These are phyloP conservation scores for Arthrobotrys iridis DNA, from an alignment of 2,329 filamentous ascomycete species.

Conservation along the genomic window DNA sequence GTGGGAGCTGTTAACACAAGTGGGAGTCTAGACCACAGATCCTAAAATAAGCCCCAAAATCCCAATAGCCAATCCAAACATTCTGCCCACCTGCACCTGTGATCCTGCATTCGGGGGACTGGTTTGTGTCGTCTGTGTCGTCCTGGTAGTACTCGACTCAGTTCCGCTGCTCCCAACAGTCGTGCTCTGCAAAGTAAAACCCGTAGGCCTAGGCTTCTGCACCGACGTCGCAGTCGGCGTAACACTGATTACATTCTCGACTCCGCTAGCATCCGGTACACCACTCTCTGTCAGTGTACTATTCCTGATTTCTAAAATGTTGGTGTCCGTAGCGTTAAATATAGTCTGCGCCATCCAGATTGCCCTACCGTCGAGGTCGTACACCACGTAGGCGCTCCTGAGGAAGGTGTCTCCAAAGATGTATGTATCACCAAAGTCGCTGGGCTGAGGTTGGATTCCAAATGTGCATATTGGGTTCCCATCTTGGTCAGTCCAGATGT, in stretches of 20 bases:
- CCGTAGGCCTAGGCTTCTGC: conserved; percentile 23
- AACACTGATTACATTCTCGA: conserved; percentile 64
- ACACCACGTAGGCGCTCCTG: conserved; percentile 78
- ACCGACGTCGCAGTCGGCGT: conserved; percentile 37
- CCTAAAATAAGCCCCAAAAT: not conserved
- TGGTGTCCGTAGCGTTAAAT: conserved; percentile 68
- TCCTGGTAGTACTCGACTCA: not conserved
- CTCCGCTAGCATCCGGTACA: conserved; percentile 68
- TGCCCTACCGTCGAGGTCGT: conserved; percentile 77
- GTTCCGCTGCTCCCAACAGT: not conserved
- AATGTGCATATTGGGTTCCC: conserved; percentile 72
- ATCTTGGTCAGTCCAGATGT: conserved; percentile 66
- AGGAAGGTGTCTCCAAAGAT: conserved; percentile 75
- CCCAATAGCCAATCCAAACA: not conserved
- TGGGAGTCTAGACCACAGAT: not conserved
- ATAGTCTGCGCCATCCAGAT: conserved; percentile 75
- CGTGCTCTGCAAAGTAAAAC: not conserved
- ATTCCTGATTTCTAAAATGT: conserved; percentile 68
- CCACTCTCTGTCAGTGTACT: conserved; percentile 61
- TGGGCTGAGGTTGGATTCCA: conserved; percentile 71
- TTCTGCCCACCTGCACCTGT: not conserved
- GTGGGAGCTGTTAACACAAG: not conserved
- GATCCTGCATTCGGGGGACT: conserved; percentile 10
- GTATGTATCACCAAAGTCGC: conserved; percentile 65
- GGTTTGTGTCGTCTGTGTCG: not conserved